A percentile compares a stretch with the other conserved stretches of the same genome.
phyloP scores from a whole-genome alignment of 1,139 yeast species.

The Pneumocystis murina region DNA sequence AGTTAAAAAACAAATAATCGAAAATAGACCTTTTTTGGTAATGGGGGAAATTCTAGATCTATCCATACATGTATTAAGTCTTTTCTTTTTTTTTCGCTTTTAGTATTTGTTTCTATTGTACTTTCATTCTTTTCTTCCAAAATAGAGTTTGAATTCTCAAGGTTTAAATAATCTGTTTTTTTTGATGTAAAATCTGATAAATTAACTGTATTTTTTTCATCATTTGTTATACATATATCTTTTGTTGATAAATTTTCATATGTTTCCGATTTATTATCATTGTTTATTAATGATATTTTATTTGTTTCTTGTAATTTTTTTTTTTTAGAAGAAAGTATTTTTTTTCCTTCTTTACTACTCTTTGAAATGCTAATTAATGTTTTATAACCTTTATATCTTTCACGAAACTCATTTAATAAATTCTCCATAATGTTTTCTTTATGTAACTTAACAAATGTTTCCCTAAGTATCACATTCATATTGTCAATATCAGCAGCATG shows the following conservation, averaged over 20 bases:
- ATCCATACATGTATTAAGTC: neutral
- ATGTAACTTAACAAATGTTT: constrained; percentile 67
- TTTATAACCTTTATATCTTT: constrained; percentile 54
- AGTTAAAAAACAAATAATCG: neutral
- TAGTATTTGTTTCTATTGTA: constrained; percentile 16
- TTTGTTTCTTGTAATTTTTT: constrained; percentile 2
- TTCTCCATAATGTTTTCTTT: constrained; percentile 53
- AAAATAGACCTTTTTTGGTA: constrained; percentile 73
- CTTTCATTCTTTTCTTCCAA: neutral
- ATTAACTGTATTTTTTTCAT: neutral
- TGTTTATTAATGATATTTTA: constrained; percentile 2
- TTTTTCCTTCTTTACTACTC: constrained; percentile 36
- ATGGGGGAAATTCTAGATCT: constrained; percentile 44
- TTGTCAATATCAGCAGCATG: constrained; percentile 72
- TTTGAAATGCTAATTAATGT: constrained; percentile 46
- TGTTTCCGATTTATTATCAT: constrained; percentile 2
- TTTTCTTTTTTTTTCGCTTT: constrained; percentile 34
- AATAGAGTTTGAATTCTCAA: constrained; percentile 2
- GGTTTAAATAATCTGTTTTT: neutral
- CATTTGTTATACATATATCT: constrained; percentile 5
- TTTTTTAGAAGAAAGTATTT: constrained; percentile 26
- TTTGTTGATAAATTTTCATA: neutral
- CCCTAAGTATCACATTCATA: constrained; percentile 62
- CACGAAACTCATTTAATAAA: constrained; percentile 63
- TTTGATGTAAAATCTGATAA: neutral